Base-by-base conservation (phyloP, 192 early-diverging fungal species). In the Geranomyces michiganensis region DNA sequence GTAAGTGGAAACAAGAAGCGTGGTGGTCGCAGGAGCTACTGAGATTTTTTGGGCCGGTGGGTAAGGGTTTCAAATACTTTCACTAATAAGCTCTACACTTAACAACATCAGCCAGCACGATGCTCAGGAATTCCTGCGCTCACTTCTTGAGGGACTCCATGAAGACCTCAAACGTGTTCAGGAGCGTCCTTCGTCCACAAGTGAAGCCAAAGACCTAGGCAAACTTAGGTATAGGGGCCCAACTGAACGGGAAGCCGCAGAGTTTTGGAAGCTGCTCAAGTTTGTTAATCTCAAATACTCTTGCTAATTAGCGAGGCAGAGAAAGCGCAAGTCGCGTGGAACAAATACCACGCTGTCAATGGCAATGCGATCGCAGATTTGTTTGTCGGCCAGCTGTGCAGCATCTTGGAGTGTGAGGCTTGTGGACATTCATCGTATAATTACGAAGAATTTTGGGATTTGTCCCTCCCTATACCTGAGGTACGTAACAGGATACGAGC, bases 371-470 rank as follows among this genome's bases (percentile, higher is more conserved):
- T 87, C n/a, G 78, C 79, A 43, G 82, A 83, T 62, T 64, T 87
- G 14, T 87, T 87, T 70, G 81, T 82, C 12, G 86, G 86, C 1
- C 86, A 85, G 62, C 69, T 86, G 14, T 67, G 83, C 61, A 81
- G 78, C 68, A 76, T 72, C 19, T 72, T 87, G 0, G 79, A 70
- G 15, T 87, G 86, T 62, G 61, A 62, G 21, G 33, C 30, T 13
- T 87, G 86, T 69, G n/a, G 63, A 10, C 46, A 84, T 47, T 27
- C 41, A 19, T 87, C 86, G 19, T 61, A 51, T 10, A 86, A 80
- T 13, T 87, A 81, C 61, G 86, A 87, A n/a, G 76, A 78, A 1
- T 86, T 86, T 63, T 85, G 83, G 86, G 86, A 87, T 67, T 62
- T 87, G 8, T 86, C 84, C 0, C 65, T 87, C 1, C 84, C 84